phyloP scores from a whole-genome alignment of 768 basidiomycete species.

The Kwoniella dendrophila region DNA sequence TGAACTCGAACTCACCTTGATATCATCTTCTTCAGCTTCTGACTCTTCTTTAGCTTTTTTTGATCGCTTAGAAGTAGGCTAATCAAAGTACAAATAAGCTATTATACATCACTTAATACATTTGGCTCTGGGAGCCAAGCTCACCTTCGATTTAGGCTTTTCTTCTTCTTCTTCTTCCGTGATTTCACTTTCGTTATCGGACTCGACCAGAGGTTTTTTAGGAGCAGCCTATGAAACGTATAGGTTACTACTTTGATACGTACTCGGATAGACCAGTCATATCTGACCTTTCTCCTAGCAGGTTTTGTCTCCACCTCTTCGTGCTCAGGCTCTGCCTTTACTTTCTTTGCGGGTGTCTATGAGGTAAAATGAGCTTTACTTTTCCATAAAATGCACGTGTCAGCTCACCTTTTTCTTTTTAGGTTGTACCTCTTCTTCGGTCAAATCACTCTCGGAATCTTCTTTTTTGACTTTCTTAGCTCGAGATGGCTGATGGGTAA shows the following conservation, averaged over 20 bases:
- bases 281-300: slow-evolving; percentile 8
- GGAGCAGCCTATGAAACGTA: slow-evolving; percentile 14
- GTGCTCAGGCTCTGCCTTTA: slow-evolving; percentile 56
- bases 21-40: slow-evolving; percentile 27
- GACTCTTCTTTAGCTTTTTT: slow-evolving; percentile 26
- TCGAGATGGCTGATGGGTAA: too few relatives aligned
- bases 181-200: slow-evolving; percentile 52
- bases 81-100: slow-evolving; percentile 13
- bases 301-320: slow-evolving; percentile 28
- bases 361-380: not conserved
- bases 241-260: not conserved
- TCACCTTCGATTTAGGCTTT: slow-evolving; percentile 43
- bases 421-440: slow-evolving; percentile 59
- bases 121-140: slow-evolving; percentile 42
- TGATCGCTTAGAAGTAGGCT: slow-evolving; percentile 11
- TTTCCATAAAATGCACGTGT: not conserved
- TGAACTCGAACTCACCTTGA: slow-evolving; percentile 19
- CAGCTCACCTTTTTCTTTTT: slow-evolving; percentile 61
- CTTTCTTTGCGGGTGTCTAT: slow-evolving; percentile 18
- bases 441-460: slow-evolving; percentile 16
- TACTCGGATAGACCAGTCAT: not conserved
- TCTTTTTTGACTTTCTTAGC: slow-evolving; percentile 22
- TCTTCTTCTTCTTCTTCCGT: slow-evolving; percentile 43
- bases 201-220: slow-evolving; percentile 28
- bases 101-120: too few relatives aligned